phyloP scores from a whole-genome alignment of 2,329 filamentous ascomycete genomes.

The Aspergillus flavus region DNA sequence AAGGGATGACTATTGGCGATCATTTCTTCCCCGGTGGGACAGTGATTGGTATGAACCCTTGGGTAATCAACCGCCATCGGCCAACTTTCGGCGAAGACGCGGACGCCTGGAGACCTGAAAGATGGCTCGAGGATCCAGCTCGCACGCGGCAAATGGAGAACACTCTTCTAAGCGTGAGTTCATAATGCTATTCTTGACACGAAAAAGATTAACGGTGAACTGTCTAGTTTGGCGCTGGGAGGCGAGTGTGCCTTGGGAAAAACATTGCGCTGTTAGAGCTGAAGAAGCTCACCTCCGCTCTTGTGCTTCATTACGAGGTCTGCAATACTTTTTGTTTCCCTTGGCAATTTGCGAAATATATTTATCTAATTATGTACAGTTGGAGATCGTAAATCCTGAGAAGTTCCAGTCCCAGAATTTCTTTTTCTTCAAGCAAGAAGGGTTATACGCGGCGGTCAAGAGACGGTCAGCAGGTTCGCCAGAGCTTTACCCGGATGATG shows the following conservation, averaged over 20 bases:
- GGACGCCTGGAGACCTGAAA: slow-evolving; percentile 50
- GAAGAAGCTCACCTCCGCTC: slow-evolving; percentile 10
- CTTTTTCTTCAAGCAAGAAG: slow-evolving; percentile 1
- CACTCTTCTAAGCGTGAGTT: neutral
- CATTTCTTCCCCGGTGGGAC: slow-evolving; percentile 12
- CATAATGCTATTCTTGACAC: neutral
- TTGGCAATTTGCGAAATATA: neutral
- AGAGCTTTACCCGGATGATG: too few relatives aligned
- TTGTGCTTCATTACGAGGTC: slow-evolving; percentile 6
- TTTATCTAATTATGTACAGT: neutral
- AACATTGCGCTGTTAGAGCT: slow-evolving; percentile 16
- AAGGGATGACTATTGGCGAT: slow-evolving; percentile 48
- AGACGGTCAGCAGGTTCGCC: neutral
- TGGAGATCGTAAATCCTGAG: neutral
- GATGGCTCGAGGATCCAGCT: slow-evolving; percentile 12
- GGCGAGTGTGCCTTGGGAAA: slow-evolving; percentile 14
- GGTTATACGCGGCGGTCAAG: neutral
- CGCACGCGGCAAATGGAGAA: slow-evolving; percentile 1
- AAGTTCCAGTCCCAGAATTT: neutral
- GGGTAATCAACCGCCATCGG: slow-evolving; percentile 70
- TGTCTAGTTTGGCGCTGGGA: slow-evolving; percentile 12
- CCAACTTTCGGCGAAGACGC: slow-evolving; percentile 71
- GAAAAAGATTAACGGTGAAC: neutral
- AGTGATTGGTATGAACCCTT: slow-evolving; percentile 63
- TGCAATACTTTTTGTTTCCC: neutral